Base-by-base conservation (phyloP, 208 protist species). In the Strigomonas culicis region DNA sequence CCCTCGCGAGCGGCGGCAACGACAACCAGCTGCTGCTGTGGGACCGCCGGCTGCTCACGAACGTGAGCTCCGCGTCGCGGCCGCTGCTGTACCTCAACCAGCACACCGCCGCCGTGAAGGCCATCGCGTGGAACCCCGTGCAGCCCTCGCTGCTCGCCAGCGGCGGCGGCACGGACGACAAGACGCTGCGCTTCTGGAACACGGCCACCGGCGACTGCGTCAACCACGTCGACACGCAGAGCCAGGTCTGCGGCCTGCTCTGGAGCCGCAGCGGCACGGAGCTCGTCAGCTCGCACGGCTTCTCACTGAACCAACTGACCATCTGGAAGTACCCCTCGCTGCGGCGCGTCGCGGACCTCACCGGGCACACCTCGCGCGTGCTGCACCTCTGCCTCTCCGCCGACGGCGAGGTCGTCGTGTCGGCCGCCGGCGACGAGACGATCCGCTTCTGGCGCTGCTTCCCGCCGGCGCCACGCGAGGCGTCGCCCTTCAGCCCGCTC, bases 321-420 rank as follows among this genome's bases (percentile, higher is more conserved):
- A 87, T 99, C 39, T 99, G 99, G 99, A 98, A 98, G 70, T 99
- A 99, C 65, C 98, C 99, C 34, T 95, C 97, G 25, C 89, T 99
- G 84, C 82, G 81, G 31, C 93, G 97, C 55, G 83, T 99, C 46
- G 94, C 94, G 25, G 98, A 99, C 70, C 80, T 99, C n/a, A 96
- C 74, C 24, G 98, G 98, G 4, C 98, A 99, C 84, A 98, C 94
- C 0, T 90, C 79, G 0, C 97, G 99, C 53, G 98, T 99, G n/a
- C 88, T 99, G 11, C 96, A 99, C 76, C 84, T 99, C 57, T 96
- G 98, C 51, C 74, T 98, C 39, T 97, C 91, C 21, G 97, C 98
- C 7, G 98, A 99, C 68, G 97, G 98, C 27, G 80, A 97, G 63
- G 98, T 94, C 7, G 93, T 99, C 15, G 95, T 98, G 2, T 99